Evolutionary conservation across 2,329 filamentous ascomycete species (phyloP), one percentile per base, ranked within the genome.

Genomic region (Fusarium aywerte): DNA sequence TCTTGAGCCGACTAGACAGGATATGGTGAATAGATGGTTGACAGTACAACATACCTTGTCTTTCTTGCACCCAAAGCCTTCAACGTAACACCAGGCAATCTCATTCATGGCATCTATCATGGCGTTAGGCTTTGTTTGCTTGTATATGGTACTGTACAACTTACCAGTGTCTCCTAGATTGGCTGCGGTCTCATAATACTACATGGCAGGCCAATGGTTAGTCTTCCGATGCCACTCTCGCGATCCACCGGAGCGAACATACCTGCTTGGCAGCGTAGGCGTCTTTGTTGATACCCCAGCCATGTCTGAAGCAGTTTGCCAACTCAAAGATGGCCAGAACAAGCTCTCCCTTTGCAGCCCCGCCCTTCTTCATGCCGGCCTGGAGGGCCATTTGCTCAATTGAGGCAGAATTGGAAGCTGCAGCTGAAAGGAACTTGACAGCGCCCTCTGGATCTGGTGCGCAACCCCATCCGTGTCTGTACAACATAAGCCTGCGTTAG

Each of bases 161-260:
- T 75, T 79, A 88, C 87, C 87, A 42, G 92, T 92, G 79, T 99
- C 96, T 63, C 96, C 96, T 69, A 99, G 82, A 77, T 99, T 98
- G 62, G 96, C 96, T 27, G 96, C 96, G 11, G 95, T 97, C 81
- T 98, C 95, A 79, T 98, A 99, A 79, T 98, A 99, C 85, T 97
- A 84, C 31, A 33, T 43, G 18, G 21, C 32, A 45, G 18, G 39
- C 18, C 40, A 38, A 58, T 43, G 25, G 23, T 69, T 38, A 67
- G 49, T 10, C 52, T 48, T 50, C 38, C 51, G 33, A 53, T 59
- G 29, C 29, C 38, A 23, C 32, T 44, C 35, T 45, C 21, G 29
- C 21, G 31, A 33, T 40, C 20, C n/a, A 16, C 35, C 12, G 43
- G 47, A 40, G 47, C 50, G 23, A 18, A 54, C 66, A 73, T 72